These are phyloP conservation scores for Apostasia shenzhenica DNA, from an alignment of 106 monocot genomes.

Conservation along the genomic window DNA sequence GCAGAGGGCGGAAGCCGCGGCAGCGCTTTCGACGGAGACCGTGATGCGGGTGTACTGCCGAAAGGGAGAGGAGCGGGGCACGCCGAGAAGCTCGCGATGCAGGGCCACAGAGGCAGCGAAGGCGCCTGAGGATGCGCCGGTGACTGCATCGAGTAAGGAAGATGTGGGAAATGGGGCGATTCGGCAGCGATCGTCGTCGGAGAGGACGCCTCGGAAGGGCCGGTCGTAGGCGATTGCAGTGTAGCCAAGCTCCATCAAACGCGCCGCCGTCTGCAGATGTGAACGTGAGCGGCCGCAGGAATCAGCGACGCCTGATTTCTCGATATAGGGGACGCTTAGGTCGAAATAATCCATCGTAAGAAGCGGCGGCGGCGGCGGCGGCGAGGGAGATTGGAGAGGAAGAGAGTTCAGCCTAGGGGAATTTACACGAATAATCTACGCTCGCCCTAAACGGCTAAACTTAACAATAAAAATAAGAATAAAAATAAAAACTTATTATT, in stretches of 20 bases:
- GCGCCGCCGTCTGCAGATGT: slow-evolving; percentile 39
- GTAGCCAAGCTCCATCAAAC: slow-evolving; percentile 75
- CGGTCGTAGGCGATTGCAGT: slow-evolving; percentile 68
- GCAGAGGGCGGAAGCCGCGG: slow-evolving; percentile 18
- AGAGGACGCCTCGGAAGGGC: slow-evolving; percentile 51
- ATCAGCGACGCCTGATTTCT: slow-evolving; percentile 7
- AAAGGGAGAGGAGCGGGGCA: slow-evolving; percentile 23
- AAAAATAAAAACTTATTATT: no score
- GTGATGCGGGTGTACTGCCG: slow-evolving; percentile 56
- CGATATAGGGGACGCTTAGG: slow-evolving; percentile 59
- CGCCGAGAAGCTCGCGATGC: slow-evolving; percentile 37
- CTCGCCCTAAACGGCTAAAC: no score
- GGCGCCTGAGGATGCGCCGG: slow-evolving; percentile 34
- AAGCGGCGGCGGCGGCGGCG: not conserved
- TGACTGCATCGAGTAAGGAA: slow-evolving; percentile 43
- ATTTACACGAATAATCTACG: no score
- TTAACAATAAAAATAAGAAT: no score
- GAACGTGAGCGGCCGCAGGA: slow-evolving; percentile 11
- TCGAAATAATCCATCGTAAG: slow-evolving; percentile 75
- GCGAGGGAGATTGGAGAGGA: not conserved
- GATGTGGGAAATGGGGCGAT: slow-evolving; percentile 39
- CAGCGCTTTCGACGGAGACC: slow-evolving; percentile 18
- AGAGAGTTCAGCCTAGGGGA: no score
- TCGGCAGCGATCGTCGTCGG: slow-evolving; percentile 51
- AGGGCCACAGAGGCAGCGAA: slow-evolving; percentile 20